Evolutionary conservation across 2,329 filamentous ascomycete genomes (phyloP).

Genomic region (Paracorniculantispora psalliotae): DNA sequence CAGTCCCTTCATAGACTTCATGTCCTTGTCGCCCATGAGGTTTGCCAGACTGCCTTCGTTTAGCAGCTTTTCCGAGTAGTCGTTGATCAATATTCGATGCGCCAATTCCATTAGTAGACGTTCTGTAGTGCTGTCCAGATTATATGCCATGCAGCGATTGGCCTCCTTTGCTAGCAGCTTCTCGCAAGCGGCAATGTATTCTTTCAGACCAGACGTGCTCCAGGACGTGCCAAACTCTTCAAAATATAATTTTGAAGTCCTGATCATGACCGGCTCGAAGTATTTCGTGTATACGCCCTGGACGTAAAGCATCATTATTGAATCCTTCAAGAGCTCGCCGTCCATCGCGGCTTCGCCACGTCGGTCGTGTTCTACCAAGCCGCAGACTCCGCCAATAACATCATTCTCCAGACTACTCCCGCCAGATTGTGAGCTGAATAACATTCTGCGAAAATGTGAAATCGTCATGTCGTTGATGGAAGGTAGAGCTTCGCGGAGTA

Average conservation of each 20-base stretch:
- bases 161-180: constrained; percentile 67
- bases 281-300: constrained; percentile 71
- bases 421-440: constrained; percentile 35
- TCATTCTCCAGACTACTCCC: constrained; percentile 27
- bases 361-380: constrained; percentile 70
- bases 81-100: constrained; percentile 65
- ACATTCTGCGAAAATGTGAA: constrained; percentile 62
- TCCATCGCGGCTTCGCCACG: constrained; percentile 53
- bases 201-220: constrained; percentile 59
- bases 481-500: constrained; percentile 64
- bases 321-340: constrained; percentile 61
- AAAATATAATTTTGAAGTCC: constrained; percentile 64
- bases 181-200: constrained; percentile 69
- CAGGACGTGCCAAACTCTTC: constrained; percentile 62
- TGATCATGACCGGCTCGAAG: constrained; percentile 74
- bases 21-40: constrained; percentile 66
- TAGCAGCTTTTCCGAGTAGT: constrained; percentile 62
- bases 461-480: constrained; percentile 81
- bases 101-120: constrained; percentile 68
- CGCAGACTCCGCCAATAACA: constrained; percentile 57
- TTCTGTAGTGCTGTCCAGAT: constrained; percentile 78
- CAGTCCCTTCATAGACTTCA: constrained; percentile 66
- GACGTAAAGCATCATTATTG: constrained; percentile 80
- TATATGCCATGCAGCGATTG: constrained; percentile 71
- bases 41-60: constrained; percentile 63